phyloP scores from a whole-genome alignment of 1,284 basidiomycete species.

The Sporisorium scitamineum region DNA sequence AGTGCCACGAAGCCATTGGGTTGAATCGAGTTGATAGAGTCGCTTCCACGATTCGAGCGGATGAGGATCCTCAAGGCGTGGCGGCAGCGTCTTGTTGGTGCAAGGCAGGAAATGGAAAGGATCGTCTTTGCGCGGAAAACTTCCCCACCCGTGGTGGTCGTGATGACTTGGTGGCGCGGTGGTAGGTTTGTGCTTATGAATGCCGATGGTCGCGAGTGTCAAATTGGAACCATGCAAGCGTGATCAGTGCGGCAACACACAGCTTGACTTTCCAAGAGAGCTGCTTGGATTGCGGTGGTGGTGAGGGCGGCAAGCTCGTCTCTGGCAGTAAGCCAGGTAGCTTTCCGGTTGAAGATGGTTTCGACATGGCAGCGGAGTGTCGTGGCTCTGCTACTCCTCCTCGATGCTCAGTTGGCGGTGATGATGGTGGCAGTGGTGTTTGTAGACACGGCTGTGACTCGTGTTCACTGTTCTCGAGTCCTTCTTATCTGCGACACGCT shows the following conservation, averaged over 20 bases:
- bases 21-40: constrained; percentile 9
- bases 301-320: background rate
- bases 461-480: too few relatives aligned
- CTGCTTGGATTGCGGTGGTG: background rate
- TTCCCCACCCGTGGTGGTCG: constrained; percentile 11
- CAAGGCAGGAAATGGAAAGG: constrained; percentile 36
- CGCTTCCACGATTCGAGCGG: background rate
- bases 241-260: background rate
- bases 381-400: background rate
- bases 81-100: constrained; percentile 26
- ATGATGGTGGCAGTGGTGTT: background rate
- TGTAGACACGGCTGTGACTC: too few relatives aligned
- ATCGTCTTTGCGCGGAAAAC: constrained; percentile 12
- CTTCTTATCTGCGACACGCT: too few relatives aligned
- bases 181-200: constrained; percentile 6
- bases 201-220: background rate
- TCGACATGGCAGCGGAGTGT: background rate
- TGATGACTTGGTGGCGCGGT: background rate
- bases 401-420: background rate
- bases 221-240: constrained; percentile 15
- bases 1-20: constrained; percentile 9
- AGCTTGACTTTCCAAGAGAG: constrained; percentile 13
- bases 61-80: constrained; percentile 14
- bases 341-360: background rate
- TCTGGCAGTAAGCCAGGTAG: background rate